A percentile compares a stretch with the other conserved stretches of the same genome.
phyloP scores from a whole-genome alignment of 2,329 filamentous ascomycete genomes.

The Pseudocercospora musae region DNA sequence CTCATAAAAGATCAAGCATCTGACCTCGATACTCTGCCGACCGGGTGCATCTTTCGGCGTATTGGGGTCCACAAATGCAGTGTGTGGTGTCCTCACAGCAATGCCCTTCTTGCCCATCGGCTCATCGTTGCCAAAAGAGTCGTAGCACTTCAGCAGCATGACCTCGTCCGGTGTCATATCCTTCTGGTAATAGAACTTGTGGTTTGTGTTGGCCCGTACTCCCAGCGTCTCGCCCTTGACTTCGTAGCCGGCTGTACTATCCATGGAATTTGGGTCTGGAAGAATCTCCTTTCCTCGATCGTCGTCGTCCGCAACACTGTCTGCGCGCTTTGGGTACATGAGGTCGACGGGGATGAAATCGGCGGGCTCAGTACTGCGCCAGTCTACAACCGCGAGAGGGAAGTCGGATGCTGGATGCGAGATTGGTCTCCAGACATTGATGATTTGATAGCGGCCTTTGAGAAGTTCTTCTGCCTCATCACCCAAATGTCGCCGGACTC shows the following conservation, averaged over 20 bases:
- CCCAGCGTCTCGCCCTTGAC: constrained; percentile 61
- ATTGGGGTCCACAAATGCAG: constrained; percentile 73
- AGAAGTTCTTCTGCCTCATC: constrained; percentile 57
- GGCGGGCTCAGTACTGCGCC: constrained; percentile 53
- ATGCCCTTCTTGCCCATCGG: constrained; percentile 38
- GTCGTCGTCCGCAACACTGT: constrained; percentile 41
- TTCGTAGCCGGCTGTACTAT: constrained; percentile 60
- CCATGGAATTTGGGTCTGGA: constrained; percentile 46
- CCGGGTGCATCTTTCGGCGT: constrained; percentile 66
- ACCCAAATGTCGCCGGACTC: constrained; percentile 60
- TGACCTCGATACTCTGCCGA: constrained; percentile 84
- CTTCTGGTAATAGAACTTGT: constrained; percentile 64
- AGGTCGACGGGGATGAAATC: constrained; percentile 62
- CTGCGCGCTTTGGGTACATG: constrained; percentile 55
- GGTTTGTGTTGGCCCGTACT: constrained; percentile 55
- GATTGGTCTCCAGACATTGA: constrained; percentile 71
- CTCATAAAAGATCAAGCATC: constrained; percentile 68
- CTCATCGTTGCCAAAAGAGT: constrained; percentile 44
- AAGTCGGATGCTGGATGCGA: constrained; percentile 60
- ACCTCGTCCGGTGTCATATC: constrained; percentile 61
- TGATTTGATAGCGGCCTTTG: constrained; percentile 60
- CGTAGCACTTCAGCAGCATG: constrained; percentile 52
- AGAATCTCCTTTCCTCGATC: constrained; percentile 58
- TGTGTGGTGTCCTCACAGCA: constrained; percentile 59
- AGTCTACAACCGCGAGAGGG: constrained; percentile 68